These are phyloP conservation scores for Fallopia convolvulus DNA, from an alignment of 148 eudicot genomes.

Conservation along the genomic window DNA sequence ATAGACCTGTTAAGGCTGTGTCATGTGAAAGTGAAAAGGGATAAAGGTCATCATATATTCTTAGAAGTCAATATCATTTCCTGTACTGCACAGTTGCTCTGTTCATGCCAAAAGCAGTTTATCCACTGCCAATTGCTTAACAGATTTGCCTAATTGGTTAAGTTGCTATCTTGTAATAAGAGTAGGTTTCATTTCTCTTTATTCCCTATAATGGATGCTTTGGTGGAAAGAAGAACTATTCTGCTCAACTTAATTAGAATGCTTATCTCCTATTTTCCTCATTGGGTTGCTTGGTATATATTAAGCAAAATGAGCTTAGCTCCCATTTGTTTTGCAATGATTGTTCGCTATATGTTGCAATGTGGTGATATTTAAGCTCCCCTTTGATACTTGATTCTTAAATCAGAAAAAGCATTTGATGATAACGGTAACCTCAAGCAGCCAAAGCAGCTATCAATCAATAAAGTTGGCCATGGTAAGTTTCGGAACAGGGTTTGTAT, in stretches of 20 bases:
- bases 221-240: neutral
- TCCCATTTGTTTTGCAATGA: neutral
- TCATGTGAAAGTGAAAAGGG: neutral
- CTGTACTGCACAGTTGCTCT: neutral
- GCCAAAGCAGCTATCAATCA: constrained; percentile 82
- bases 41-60: neutral
- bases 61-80: neutral
- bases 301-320: neutral
- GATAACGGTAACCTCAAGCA: constrained; percentile 81
- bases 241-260: neutral
- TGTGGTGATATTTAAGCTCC: constrained; percentile 6
- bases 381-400: constrained; percentile 13
- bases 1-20: neutral
- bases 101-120: neutral
- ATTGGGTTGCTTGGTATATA: neutral
- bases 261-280: neutral
- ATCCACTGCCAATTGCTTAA: neutral
- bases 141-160: neutral
- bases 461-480: constrained; percentile 99
- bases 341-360: neutral
- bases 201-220: neutral
- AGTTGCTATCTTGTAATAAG: neutral
- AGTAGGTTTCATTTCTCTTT: neutral
- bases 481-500: neutral
- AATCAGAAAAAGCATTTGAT: constrained; percentile 85